A percentile compares a stretch with the other conserved stretches of the same genome.
These are phyloP conservation scores for Epichloe aotearoae DNA, from an alignment of 2,329 filamentous ascomycete species.

Conservation along the genomic window DNA sequence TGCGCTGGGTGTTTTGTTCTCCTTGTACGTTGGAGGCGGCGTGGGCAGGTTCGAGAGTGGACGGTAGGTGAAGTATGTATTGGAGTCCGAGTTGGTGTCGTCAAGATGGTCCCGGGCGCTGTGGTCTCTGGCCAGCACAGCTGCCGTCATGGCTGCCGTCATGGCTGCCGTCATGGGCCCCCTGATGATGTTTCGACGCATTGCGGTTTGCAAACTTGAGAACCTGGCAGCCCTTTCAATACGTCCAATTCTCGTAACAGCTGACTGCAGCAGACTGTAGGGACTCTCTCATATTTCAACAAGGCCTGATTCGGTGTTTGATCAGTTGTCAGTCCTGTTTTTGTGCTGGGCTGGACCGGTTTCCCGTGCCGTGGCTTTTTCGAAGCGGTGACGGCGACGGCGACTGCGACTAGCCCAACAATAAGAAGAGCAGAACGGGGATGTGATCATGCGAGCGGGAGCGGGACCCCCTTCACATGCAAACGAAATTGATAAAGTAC, in stretches of 20 bases:
- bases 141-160: background rate
- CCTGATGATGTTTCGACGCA: slow-evolving; percentile 3
- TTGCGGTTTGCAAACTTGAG: background rate
- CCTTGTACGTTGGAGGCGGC: slow-evolving; percentile 42
- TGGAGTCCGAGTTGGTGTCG: slow-evolving; percentile 13
- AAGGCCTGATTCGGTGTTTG: background rate
- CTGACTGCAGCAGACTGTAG: background rate
- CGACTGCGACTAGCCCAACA: background rate
- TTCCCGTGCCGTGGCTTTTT: background rate
- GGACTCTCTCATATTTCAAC: slow-evolving; percentile 7
- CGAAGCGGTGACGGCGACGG: background rate
- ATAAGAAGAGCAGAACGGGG: too few relatives aligned
- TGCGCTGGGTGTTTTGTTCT: slow-evolving; percentile 26
- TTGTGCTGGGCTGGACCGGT: background rate
- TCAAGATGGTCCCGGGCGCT: too few relatives aligned
- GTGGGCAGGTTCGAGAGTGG: slow-evolving; percentile 56
- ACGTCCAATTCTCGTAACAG: slow-evolving; percentile 3
- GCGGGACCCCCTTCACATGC: slow-evolving; percentile 1
- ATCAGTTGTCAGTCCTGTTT: too few relatives aligned
- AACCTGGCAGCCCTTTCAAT: slow-evolving; percentile 1
- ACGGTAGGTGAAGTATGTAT: slow-evolving; percentile 50
- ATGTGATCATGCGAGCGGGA: background rate
- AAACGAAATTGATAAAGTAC: background rate
- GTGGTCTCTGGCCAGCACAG: slow-evolving; percentile 6
- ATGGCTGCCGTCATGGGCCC: background rate